Conservation (phyloP, 305 asterid species). For the Stenogyne calaminthoides region DNA sequence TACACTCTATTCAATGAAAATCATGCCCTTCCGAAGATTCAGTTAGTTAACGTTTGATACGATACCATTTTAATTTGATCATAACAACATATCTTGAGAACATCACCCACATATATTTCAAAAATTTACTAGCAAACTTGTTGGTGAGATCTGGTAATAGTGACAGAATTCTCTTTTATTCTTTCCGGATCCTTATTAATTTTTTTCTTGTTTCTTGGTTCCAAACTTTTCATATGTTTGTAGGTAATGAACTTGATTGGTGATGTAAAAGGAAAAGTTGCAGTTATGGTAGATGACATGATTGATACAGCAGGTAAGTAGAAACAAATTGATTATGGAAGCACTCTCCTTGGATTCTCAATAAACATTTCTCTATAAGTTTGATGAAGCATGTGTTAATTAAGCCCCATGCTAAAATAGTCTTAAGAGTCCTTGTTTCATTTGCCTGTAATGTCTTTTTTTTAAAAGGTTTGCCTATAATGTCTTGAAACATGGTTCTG, state of each 20-base stretch:
- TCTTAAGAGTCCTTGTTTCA: neutral
- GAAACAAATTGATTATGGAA: neutral
- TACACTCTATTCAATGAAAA: neutral
- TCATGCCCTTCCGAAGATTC: neutral
- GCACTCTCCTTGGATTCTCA: constrained; percentile 5
- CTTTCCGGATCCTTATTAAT: constrained; percentile 18
- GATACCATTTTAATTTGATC: neutral
- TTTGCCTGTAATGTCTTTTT: constrained; percentile 8
- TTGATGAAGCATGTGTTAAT: constrained; percentile 9
- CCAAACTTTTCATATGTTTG: constrained; percentile 14
- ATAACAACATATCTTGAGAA: constrained; percentile 10
- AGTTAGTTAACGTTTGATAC: neutral
- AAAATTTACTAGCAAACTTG: neutral
- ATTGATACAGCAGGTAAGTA: constrained; percentile 86
- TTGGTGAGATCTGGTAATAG: constrained; percentile 1
- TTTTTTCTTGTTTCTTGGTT: constrained; percentile 17
- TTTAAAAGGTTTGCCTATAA: no score
- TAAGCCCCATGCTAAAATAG: constrained; percentile 13
- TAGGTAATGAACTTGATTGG: constrained; percentile 94
- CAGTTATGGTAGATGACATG: constrained; percentile 94
- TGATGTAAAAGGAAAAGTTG: constrained; percentile 88
- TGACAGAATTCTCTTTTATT: constrained; percentile 12
- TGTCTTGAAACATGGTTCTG: neutral
- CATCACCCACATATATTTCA: neutral
- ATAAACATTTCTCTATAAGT: neutral